A percentile compares a stretch with the other conserved stretches of the same genome.
These are phyloP conservation scores for Singerocomus inundabilis DNA, from an alignment of 1,284 basidiomycete genomes.

Conservation along the genomic window DNA sequence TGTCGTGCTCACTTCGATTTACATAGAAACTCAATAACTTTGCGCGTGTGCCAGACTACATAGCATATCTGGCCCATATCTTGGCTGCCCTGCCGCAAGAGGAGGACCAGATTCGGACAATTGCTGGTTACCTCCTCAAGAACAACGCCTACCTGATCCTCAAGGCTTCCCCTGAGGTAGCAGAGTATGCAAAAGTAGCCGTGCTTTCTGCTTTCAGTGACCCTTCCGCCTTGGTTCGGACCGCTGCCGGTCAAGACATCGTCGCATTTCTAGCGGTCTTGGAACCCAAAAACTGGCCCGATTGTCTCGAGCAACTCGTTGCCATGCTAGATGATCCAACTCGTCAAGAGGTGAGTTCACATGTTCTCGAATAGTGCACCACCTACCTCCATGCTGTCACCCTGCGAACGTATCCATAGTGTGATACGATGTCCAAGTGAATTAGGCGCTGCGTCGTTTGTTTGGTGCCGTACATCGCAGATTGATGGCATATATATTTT, in stretches of 20 bases:
- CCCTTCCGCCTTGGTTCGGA: slow-evolving; percentile 80
- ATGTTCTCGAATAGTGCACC: not conserved
- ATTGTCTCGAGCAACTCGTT: slow-evolving; percentile 83
- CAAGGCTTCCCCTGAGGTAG: slow-evolving; percentile 62
- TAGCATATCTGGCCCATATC: slow-evolving; percentile 95
- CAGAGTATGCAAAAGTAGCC: slow-evolving; percentile 79
- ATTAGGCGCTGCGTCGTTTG: slow-evolving; percentile 9
- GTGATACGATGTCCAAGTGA: not conserved
- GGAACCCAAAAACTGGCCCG: slow-evolving; percentile 89
- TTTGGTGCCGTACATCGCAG: slow-evolving; percentile 7
- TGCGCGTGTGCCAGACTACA: slow-evolving; percentile 89
- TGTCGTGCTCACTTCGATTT: slow-evolving; percentile 24
- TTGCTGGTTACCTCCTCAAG: slow-evolving; percentile 96
- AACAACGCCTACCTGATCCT: slow-evolving; percentile 83
- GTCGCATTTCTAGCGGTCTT: slow-evolving; percentile 83
- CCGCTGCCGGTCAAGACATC: slow-evolving; percentile 89
- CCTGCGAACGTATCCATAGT: slow-evolving; percentile 1
- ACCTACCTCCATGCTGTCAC: not conserved
- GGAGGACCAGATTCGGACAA: slow-evolving; percentile 88
- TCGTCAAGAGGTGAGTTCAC: slow-evolving; percentile 75
- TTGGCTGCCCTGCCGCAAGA: slow-evolving; percentile 79
- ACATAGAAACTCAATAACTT: slow-evolving; percentile 85
- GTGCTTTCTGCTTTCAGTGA: slow-evolving; percentile 83
- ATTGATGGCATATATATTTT: slow-evolving; percentile 1
- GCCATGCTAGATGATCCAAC: slow-evolving; percentile 75